These are phyloP conservation scores for Podaxis mareebaensis DNA, from an alignment of 768 basidiomycete species.

Conservation along the genomic window DNA sequence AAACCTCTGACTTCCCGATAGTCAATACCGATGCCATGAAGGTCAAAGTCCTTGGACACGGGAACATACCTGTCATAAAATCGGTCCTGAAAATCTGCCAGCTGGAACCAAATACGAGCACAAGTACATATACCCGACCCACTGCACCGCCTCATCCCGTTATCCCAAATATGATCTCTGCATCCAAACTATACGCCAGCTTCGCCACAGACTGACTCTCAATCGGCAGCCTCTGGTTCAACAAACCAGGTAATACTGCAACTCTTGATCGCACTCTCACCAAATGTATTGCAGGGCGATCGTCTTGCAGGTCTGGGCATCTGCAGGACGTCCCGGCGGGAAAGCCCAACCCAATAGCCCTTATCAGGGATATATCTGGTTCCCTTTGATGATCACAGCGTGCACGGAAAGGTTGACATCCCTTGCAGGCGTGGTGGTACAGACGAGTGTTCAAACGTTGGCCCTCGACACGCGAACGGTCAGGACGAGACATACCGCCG, in stretches of 20 bases:
- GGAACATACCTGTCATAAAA: constrained; percentile 74
- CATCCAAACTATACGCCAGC: constrained; percentile 93
- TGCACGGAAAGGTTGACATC: constrained; percentile 98
- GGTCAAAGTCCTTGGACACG: constrained; percentile 84
- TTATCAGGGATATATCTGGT: constrained; percentile 99
- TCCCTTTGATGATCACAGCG: constrained; percentile 99
- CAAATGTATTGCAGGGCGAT: constrained; percentile 92
- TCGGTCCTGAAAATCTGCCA: constrained; percentile 1
- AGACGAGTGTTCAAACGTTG: constrained; percentile 90
- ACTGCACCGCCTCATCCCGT: constrained; percentile 98
- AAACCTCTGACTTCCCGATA: constrained; percentile 64
- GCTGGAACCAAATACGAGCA: constrained; percentile 27
- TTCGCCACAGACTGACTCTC: constrained; percentile 93
- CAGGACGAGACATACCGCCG: no score
- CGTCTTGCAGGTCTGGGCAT: constrained; percentile 98
- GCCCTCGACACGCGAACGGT: constrained; percentile 48
- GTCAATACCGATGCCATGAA: constrained; percentile 88
- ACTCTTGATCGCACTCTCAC: constrained; percentile 93
- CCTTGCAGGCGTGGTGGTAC: constrained; percentile 98
- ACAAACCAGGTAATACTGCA: constrained; percentile 93
- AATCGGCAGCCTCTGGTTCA: constrained; percentile 98
- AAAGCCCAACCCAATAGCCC: constrained; percentile 94
- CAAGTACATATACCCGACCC: constrained; percentile 95
- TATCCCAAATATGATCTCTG: constrained; percentile 92
- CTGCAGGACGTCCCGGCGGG: constrained; percentile 93